Base-by-base conservation (phyloP, 2,329 filamentous ascomycete genomes). In the Pseudogymnoascus sp. region DNA sequence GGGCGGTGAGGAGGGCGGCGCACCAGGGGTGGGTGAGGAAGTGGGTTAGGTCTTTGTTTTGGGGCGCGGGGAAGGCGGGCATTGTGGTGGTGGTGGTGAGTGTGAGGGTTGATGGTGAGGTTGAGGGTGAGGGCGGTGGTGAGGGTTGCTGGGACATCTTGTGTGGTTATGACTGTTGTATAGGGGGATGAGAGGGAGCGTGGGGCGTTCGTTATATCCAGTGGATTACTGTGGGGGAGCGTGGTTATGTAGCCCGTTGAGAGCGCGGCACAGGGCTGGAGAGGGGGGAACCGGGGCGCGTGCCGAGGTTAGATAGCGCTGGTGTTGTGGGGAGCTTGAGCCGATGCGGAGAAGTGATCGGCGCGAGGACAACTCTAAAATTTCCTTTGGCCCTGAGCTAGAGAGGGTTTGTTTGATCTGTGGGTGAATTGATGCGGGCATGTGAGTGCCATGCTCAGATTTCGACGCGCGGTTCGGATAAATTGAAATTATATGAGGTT, bases 21-120 rank as follows among this genome's bases (percentile, higher is more conserved):
- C 78, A 82, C 82, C 82, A 85, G 11, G 81, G 78, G 24, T 80
- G 78, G 22, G 74, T 68, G 16, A 67, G 63, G 66, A 78, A 77
- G 64, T 73, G 69, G 8, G 65, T 62, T 22, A 72, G 63, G 22
- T 73, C 69, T 4, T 2, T 0, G 24, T 10, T 16, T 14, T 16
- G 19, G 40, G 40, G 40, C 12, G 43, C 62, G 22, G 40, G 4
- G 4, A 24, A 2, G 46, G 46, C 5, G n/a, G 46, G 1, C 46
- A 56, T 56, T 2, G 46, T 33, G 4, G 7, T 11, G 43, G 2
- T 28, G 6, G 7, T 31, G 7, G 26, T 16, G 46, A 31, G 14
- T 11, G 41, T 26, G 22, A 4, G 11, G 41, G 5, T 53, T 8
- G 14, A 7, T 28, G 43, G 14, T 50, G 19, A 19, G 19, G 19